Percentiles rank a stretch among this genome's conserved stretches.
These are phyloP conservation scores for Kalanchoe fedtschenkoi DNA, from an alignment of 164 flowering plant genomes.

Conservation along the genomic window DNA sequence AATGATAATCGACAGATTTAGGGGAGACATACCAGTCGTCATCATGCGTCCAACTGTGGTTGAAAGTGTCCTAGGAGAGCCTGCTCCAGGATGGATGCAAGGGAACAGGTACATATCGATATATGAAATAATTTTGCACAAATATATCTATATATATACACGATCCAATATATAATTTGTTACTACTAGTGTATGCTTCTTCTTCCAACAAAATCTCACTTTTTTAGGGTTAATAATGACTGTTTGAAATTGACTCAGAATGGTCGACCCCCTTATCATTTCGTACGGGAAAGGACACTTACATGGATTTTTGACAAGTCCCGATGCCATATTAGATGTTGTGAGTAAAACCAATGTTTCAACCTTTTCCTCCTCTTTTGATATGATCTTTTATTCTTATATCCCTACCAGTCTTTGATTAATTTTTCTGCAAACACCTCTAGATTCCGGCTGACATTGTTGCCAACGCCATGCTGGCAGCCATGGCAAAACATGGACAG, in stretches of 20 bases:
- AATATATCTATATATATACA: too few relatives aligned
- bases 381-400: too few relatives aligned
- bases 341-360: too few relatives aligned
- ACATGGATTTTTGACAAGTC: too few relatives aligned
- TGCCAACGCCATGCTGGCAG: too few relatives aligned
- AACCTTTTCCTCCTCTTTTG: too few relatives aligned
- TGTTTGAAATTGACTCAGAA: slow-evolving; percentile 38
- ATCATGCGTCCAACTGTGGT: slow-evolving; percentile 79
- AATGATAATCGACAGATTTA: slow-evolving; percentile 70
- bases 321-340: too few relatives aligned
- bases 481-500: too few relatives aligned
- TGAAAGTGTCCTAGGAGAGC: slow-evolving; percentile 71
- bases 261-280: slow-evolving; percentile 84
- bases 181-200: neutral
- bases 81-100: slow-evolving; percentile 97
- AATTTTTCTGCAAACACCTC: too few relatives aligned
- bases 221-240: too few relatives aligned
- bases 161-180: neutral
- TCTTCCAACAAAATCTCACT: neutral
- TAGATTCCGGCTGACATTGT: too few relatives aligned
- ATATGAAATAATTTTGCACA: neutral
- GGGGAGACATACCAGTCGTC: slow-evolving; percentile 73
- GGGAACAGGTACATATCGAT: slow-evolving; percentile 92
- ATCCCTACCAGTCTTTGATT: too few relatives aligned
- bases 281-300: slow-evolving; percentile 82